A percentile compares a stretch with the other conserved stretches of the same genome.
phyloP scores from a whole-genome alignment of 306 rosid species.

The Astragalus membranaceus region DNA sequence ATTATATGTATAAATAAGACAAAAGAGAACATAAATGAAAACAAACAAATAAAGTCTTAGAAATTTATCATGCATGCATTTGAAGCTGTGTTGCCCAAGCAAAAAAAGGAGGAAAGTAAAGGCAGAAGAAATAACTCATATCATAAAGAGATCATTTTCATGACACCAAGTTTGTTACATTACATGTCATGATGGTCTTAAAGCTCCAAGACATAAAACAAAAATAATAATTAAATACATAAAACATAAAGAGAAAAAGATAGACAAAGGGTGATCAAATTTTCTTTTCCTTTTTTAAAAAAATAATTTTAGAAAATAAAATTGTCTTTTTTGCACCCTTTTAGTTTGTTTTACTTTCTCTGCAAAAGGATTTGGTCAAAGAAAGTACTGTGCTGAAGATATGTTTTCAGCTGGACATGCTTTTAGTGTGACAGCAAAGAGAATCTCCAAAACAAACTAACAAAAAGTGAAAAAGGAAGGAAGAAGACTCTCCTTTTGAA shows the following conservation, averaged over 20 bases:
- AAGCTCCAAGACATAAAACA: constrained; percentile 24
- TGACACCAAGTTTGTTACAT: not conserved
- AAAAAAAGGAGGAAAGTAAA: not conserved
- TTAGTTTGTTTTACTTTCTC: not conserved
- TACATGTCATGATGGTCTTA: constrained; percentile 49
- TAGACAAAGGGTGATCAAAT: not conserved
- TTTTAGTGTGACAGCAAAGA: constrained; percentile 47
- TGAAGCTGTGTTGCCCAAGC: constrained; percentile 16
- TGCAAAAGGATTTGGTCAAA: constrained; percentile 60
- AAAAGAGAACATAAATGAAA: no score
- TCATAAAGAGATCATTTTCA: constrained; percentile 2
- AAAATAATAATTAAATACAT: not conserved
- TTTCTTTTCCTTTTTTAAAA: not conserved
- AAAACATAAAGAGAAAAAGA: not conserved
- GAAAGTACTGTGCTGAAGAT: constrained; percentile 46
- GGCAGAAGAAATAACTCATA: constrained; percentile 17
- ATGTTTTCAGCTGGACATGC: constrained; percentile 38
- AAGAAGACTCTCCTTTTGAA: constrained; percentile 14
- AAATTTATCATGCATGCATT: constrained; percentile 36
- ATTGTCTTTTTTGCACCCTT: not conserved
- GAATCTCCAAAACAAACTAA: constrained; percentile 31
- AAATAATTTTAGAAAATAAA: not conserved
- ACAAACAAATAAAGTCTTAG: not conserved
- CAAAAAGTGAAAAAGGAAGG: constrained; percentile 3
- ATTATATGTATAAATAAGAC: not conserved